Conservation (phyloP, 1,284 basidiomycete species). For the Peniophora sp. region DNA sequence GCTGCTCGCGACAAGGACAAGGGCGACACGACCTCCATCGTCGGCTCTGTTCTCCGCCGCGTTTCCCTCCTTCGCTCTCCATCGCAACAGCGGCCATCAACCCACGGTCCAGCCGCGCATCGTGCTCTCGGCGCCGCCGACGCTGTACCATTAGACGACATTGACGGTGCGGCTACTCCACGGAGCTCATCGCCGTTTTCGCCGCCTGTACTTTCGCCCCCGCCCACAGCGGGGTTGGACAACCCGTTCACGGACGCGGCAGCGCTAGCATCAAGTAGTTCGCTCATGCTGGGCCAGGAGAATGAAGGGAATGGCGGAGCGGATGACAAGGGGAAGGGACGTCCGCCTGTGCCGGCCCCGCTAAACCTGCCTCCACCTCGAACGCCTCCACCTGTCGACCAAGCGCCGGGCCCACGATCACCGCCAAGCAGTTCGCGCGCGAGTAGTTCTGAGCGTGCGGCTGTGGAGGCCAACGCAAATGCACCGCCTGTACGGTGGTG, state of each 20-base stretch:
- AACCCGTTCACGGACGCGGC: slow-evolving; percentile 44
- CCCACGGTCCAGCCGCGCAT: slow-evolving; percentile 24
- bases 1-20: slow-evolving; percentile 36
- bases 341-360: slow-evolving; percentile 38
- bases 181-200: slow-evolving; percentile 27
- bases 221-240: slow-evolving; percentile 17
- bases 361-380: slow-evolving; percentile 50
- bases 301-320: slow-evolving; percentile 2
- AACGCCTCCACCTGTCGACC: slow-evolving; percentile 40
- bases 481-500: slow-evolving; percentile 53
- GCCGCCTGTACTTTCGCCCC: slow-evolving; percentile 12
- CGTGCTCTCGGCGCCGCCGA: slow-evolving; percentile 33
- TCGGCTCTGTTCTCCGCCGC: slow-evolving; percentile 45
- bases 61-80: slow-evolving; percentile 44
- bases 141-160: slow-evolving; percentile 40
- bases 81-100: slow-evolving; percentile 20
- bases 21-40: slow-evolving; percentile 32
- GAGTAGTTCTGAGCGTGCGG: neutral
- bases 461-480: slow-evolving; percentile 17
- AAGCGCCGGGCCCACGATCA: slow-evolving; percentile 32
- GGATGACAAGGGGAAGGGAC: slow-evolving; percentile 2
- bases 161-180: slow-evolving; percentile 28
- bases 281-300: neutral
- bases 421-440: slow-evolving; percentile 23
- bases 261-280: slow-evolving; percentile 11